Base-by-base conservation (phyloP, 2,329 filamentous ascomycete species). In the Calonectria hongkongensis region DNA sequence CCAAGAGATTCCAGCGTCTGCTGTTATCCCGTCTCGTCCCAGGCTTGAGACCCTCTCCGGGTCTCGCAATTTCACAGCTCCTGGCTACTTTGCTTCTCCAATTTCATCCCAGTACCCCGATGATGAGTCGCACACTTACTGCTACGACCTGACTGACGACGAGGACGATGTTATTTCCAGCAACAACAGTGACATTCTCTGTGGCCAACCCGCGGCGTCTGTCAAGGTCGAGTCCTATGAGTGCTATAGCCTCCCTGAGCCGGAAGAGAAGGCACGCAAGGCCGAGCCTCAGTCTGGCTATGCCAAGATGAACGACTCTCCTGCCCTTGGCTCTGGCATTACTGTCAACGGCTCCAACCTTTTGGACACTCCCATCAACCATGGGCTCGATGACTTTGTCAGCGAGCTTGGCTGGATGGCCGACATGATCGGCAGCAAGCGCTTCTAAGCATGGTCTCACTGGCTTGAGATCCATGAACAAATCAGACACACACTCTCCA, bases 391-490 rank as follows among this genome's bases (percentile, higher is more conserved):
- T 58, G 84, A 86, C 68, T 85, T 87, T 73, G 83, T 80, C 50
- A 83, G 75, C 64, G 89, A 90, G 78, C 82, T 90, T 73, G 84
- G 87, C 67, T 90, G 88, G 88, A 88, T 90, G 80, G 87, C 86
- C 13, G 85, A 86, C 39, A 82, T 85, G 28, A 88, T 90, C 73
- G 83, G 83, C 64, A 82, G 78, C 33, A 84, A 82, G 74, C 63
- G 66, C 16, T 51, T 73, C 58, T 82, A 69, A 79, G 51, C 25
- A 58, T 15, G 16, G 47, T 33, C 18, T 47, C n/a, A 39, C 30
- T 64, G 64, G 33, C 47, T 47, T 66, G 62, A 51, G 60, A 65
- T 30, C 15, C 21, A 25, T 36, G 36, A 62, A 68, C 25, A 54
- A 66, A 51, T n/a, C 7, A 47, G 47, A 56, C 16, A 56, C 16